These are phyloP conservation scores for Leishmania gerbilli DNA, from an alignment of 208 protist genomes.

Conservation along the genomic window DNA sequence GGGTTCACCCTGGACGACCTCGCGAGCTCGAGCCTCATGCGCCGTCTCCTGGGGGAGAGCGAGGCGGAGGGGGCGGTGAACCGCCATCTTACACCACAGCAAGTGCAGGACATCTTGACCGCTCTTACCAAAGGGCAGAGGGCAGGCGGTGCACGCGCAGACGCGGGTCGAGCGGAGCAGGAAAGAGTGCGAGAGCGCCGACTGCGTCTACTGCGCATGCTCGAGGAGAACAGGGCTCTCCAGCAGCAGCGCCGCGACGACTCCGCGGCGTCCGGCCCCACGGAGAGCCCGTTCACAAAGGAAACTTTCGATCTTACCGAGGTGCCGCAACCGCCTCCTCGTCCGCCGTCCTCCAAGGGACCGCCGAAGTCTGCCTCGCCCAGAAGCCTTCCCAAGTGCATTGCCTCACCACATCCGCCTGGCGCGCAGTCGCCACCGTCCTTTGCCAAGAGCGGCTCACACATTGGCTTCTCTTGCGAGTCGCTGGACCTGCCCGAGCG, in stretches of 20 bases:
- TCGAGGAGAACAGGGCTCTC: slow-evolving; percentile 25
- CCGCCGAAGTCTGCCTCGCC: not conserved
- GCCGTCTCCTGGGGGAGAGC: slow-evolving; percentile 43
- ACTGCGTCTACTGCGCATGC: slow-evolving; percentile 39
- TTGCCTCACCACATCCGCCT: not conserved
- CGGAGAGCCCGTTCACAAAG: not conserved
- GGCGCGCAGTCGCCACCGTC: not conserved
- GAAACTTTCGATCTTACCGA: slow-evolving; percentile 43
- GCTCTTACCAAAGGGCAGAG: slow-evolving; percentile 33
- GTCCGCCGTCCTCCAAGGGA: not conserved
- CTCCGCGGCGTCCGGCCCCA: not conserved
- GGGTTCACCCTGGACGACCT: slow-evolving; percentile 61
- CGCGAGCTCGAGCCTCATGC: slow-evolving; percentile 55
- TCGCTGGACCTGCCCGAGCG: not conserved
- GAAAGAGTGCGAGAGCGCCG: slow-evolving; percentile 42
- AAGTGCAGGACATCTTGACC: slow-evolving; percentile 47
- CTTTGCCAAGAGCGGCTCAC: not conserved
- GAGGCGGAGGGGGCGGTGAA: slow-evolving; percentile 21
- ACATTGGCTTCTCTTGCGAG: not conserved
- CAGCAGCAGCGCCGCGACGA: slow-evolving; percentile 23
- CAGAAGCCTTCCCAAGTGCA: not conserved
- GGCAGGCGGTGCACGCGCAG: not conserved
- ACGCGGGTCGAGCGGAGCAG: slow-evolving; percentile 23
- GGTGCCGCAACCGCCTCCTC: slow-evolving; percentile 14
- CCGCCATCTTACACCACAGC: slow-evolving; percentile 31